Percentiles rank a stretch among this genome's conserved stretches.
These are phyloP conservation scores for Candida coleopterorum DNA, from an alignment of 805 yeast genomes.

Conservation along the genomic window DNA sequence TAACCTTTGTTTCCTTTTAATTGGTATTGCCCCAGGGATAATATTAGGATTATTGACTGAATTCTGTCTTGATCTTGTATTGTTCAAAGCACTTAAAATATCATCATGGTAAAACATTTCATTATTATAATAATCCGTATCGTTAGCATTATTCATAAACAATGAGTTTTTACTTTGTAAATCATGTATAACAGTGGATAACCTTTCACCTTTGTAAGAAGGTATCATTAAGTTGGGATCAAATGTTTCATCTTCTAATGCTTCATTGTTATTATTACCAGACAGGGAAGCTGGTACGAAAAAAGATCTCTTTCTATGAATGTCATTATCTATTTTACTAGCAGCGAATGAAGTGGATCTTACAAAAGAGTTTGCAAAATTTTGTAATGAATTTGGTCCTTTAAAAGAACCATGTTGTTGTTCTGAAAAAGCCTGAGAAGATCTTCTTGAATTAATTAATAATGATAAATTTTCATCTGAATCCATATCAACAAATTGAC, in stretches of 20 bases:
- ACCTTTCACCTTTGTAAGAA: constrained; percentile 55
- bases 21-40: constrained; percentile 16
- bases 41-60: constrained; percentile 17
- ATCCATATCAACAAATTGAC: not conserved
- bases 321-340: constrained; percentile 43
- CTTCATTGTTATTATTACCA: constrained; percentile 29
- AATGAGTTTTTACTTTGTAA: constrained; percentile 14
- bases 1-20: constrained; percentile 20
- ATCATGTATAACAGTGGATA: constrained; percentile 52
- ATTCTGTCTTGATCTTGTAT: constrained; percentile 26
- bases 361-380: constrained; percentile 73
- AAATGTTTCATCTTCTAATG: constrained; percentile 50
- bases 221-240: constrained; percentile 71
- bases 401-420: constrained; percentile 47
- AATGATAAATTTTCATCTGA: constrained; percentile 7
- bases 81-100: constrained; percentile 19
- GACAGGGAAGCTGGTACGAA: constrained; percentile 32
- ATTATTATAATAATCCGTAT: constrained; percentile 12
- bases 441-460: constrained; percentile 10
- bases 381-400: constrained; percentile 65
- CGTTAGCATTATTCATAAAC: constrained; percentile 14
- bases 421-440: constrained; percentile 19
- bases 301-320: constrained; percentile 59
- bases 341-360: constrained; percentile 72
- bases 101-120: constrained; percentile 41